Evolutionary conservation across 345 rosid genomes (phyloP).

Genomic region (Conringia planisiliqua): DNA sequence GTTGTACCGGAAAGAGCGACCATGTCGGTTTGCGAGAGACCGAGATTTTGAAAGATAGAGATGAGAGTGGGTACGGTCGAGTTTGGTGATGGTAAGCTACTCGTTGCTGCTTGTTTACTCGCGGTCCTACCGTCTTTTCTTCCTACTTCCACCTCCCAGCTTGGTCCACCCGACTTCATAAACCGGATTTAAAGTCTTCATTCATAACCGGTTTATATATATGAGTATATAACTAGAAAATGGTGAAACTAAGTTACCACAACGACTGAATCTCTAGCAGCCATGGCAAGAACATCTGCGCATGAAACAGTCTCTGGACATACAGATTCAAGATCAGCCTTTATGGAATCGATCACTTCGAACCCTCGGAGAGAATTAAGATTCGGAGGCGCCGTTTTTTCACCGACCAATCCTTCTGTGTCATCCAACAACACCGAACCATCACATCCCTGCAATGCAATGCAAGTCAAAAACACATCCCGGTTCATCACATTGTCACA

Average conservation of each 20-base stretch:
- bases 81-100: slow-evolving; percentile 68
- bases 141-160: slow-evolving; percentile 84
- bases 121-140: slow-evolving; percentile 66
- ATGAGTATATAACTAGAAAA: neutral
- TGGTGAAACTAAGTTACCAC: slow-evolving; percentile 39
- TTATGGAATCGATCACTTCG: slow-evolving; percentile 68
- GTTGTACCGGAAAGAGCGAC: slow-evolving; percentile 68
- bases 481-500: neutral
- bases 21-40: slow-evolving; percentile 63
- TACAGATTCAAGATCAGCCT: slow-evolving; percentile 59
- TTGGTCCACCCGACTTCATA: slow-evolving; percentile 78
- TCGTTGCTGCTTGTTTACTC: slow-evolving; percentile 60
- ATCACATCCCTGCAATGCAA: slow-evolving; percentile 69
- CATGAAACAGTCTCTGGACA: slow-evolving; percentile 84
- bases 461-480: neutral
- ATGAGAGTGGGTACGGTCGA: slow-evolving; percentile 53
- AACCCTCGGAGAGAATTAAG: slow-evolving; percentile 83
- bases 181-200: neutral
- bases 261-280: slow-evolving; percentile 75
- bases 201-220: neutral
- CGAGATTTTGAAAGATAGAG: slow-evolving; percentile 64
- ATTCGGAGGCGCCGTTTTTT: slow-evolving; percentile 80
- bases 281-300: slow-evolving; percentile 81
- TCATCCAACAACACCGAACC: slow-evolving; percentile 81
- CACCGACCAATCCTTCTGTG: slow-evolving; percentile 51